Evolutionary conservation across 352 stramenopile species (phyloP), one percentile per base, ranked within the genome.

Genomic region (Globisporangium lucens): DNA sequence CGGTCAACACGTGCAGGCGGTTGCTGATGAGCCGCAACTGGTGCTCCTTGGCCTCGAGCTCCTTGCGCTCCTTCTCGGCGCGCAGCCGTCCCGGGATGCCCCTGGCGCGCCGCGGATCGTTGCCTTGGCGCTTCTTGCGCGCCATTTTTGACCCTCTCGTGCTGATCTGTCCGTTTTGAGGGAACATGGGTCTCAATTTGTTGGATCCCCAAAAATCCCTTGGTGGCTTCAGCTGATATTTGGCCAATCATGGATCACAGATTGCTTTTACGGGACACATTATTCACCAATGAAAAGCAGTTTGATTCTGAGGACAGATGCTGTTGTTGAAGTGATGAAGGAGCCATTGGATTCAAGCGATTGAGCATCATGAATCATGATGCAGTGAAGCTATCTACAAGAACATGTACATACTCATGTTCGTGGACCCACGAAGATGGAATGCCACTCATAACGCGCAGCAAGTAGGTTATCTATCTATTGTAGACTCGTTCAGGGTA

Each of bases 21-120:
- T 69, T 27, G 22, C 77, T 49, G 7, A 76, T 62, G 2, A 59
- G 56, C 5, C 83, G 85, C 51, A 94, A 61, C 56, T 87, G 41
- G 10, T 63, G 75, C 69, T 89, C 72, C 71, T 94, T 94, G n/a
- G 75, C 61, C 0, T 78, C 77, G 22, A 84, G 55, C 36, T 75
- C 68, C 35, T 77, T 69, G 30, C 75, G 79, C 64, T 86, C 77
- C n/a, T 75, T 75, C 58, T 82, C 67, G 33, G 66, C 68, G 24
- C 68, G 69, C 22, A 68, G 63, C 17, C 69, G 76, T 5, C 73
- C 75, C 9, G 75, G 80, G 20, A 76, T 62, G 46, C 80, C 78
- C 56, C 73, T 79, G 59, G 66, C 71, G 53, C 62, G 66, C 47
- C 69, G 70, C 57, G 63, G 67, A 51, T 75, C 58, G 53, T 69